Conservation (phyloP, 345 rosid genomes). For the Linum tenue region DNA sequence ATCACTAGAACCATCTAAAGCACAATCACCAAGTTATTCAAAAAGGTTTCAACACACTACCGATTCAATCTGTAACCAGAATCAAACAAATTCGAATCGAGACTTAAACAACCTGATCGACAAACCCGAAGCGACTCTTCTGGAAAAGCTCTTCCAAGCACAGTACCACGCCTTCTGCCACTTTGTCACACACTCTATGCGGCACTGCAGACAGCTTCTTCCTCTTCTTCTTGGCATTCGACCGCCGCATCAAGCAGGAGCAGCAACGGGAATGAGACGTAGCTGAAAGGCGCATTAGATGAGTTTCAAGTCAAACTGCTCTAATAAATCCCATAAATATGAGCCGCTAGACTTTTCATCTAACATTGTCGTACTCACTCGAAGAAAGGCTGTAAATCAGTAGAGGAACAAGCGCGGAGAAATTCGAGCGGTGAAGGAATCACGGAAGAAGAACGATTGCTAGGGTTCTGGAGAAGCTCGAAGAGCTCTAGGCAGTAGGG, state of each 20-base stretch:
- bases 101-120: conserved; percentile 52
- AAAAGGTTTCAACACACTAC: neutral
- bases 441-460: conserved; percentile 25
- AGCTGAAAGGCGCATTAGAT: conserved; percentile 37
- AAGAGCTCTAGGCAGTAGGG: conserved; percentile 57
- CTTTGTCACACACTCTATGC: conserved; percentile 54
- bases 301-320: neutral
- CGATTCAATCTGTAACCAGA: neutral
- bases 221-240: conserved; percentile 24
- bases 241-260: conserved; percentile 69
- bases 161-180: conserved; percentile 63
- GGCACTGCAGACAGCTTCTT: conserved; percentile 10
- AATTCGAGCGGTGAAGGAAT: conserved; percentile 39
- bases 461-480: conserved; percentile 51
- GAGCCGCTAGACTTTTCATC: neutral
- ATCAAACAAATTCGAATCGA: neutral
- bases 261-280: conserved; percentile 67
- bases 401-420: conserved; percentile 43
- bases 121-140: conserved; percentile 49
- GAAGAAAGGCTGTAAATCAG: conserved; percentile 61
- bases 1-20: conserved; percentile 67
- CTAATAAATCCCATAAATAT: neutral
- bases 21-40: conserved; percentile 5
- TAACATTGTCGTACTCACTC: conserved; percentile 33
- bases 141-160: conserved; percentile 78